A percentile compares a stretch with the other conserved stretches of the same genome.
Evolutionary conservation across 2,329 filamentous ascomycete species (phyloP).

Genomic region (Mycosphaerella sp.): DNA sequence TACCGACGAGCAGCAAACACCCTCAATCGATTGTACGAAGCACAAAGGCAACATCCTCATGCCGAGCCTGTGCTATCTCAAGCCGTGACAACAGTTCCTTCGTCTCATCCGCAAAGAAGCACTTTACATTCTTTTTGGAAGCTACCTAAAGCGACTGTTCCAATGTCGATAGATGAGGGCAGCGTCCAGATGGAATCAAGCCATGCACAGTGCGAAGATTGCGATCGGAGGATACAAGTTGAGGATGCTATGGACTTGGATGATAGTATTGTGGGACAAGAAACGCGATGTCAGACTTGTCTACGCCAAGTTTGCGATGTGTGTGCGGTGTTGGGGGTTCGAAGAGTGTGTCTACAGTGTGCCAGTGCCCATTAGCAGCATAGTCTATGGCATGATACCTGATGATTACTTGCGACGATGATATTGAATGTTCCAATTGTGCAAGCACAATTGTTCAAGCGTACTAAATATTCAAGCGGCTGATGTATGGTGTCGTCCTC

Average conservation of each 20-base stretch:
- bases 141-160: slow-evolving; percentile 33
- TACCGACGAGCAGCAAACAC: slow-evolving; percentile 38
- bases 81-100: slow-evolving; percentile 15
- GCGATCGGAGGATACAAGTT: slow-evolving; percentile 34
- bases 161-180: slow-evolving; percentile 14
- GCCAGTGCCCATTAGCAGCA: slow-evolving; percentile 21
- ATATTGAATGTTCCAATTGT: background rate
- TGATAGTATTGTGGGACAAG: slow-evolving; percentile 23
- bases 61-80: slow-evolving; percentile 26
- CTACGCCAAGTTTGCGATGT: slow-evolving; percentile 38
- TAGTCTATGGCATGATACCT: background rate
- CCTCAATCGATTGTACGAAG: slow-evolving; percentile 41
- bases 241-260: slow-evolving; percentile 37
- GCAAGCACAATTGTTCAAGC: background rate
- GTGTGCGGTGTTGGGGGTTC: slow-evolving; percentile 38
- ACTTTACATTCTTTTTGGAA: slow-evolving; percentile 47
- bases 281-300: slow-evolving; percentile 37
- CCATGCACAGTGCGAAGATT: slow-evolving; percentile 40
- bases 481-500: no score
- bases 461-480: no score
- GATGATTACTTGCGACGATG: background rate
- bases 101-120: slow-evolving; percentile 36
- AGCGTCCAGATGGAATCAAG: slow-evolving; percentile 5
- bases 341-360: slow-evolving; percentile 40
- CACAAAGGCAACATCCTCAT: slow-evolving; percentile 35